Base-by-base conservation (phyloP, 2,329 filamentous ascomycete species). In the Stemphylium beticola region DNA sequence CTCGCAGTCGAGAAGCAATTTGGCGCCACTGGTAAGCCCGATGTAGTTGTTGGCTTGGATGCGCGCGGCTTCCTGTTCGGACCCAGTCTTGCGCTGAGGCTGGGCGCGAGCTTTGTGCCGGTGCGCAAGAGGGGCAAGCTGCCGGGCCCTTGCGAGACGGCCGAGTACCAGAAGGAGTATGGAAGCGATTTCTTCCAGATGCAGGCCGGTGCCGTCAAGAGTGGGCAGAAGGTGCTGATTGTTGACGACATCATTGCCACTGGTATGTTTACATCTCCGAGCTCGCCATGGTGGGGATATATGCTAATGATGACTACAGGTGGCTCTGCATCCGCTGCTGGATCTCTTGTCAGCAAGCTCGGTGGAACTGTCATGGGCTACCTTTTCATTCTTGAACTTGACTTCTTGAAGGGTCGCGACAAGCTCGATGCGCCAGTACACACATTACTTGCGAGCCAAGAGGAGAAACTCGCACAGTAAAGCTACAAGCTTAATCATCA, bases 241-340 rank as follows among this genome's bases (percentile, higher is more conserved):
- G 92, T 99, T 29, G 95, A 99, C 77, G 95, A 99, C 76, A 96
- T 99, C 73, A 98, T 99, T 80, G 95, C 95, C 53, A 99, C 95
- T 62, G 93, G 93, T 96, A 82, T 76, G 88, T 79, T 34, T 2
- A 33, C 4, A 15, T 20, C 22, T 9, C 15, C 14, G 26, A 43
- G 10, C 18, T 26, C 15, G 14, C 6, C 4, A 15, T 10, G 22
- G 34, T 11, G 6, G 7, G 11, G 6, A 42, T 22, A 8, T 11
- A 36, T 29, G 53, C 60, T 68, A 37, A 66, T 42, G 3, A 10
- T 12, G 7, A 44, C 2, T 4, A 51, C 61, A 96, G 93, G 93
- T 78, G 95, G 95, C 67, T 96, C 92, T 62, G 95, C 95, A 52
- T 86, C 86, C 62, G 95, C 93, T 57, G 93, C 92, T 17, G 92